These are phyloP conservation scores for Ricinus communis DNA, from an alignment of 345 rosid species.

Conservation along the genomic window DNA sequence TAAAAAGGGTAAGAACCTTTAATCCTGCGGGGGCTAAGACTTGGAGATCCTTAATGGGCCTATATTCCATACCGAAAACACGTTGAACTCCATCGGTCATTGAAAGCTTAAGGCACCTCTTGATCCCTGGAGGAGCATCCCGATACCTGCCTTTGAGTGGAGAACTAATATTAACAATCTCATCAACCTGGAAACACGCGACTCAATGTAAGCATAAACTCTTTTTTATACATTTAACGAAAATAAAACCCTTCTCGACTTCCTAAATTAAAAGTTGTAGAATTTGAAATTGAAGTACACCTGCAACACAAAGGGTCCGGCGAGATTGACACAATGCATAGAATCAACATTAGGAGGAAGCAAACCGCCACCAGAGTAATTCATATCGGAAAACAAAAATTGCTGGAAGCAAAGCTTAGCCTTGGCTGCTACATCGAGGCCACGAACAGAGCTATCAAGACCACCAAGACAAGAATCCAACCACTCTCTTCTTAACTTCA, in stretches of 20 bases:
- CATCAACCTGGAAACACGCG: conserved; percentile 68
- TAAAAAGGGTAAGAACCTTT: conserved; percentile 55
- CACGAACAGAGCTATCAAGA: conserved; percentile 46
- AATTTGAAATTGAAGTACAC: conserved; percentile 26
- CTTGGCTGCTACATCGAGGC: conserved; percentile 45
- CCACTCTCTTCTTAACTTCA: conserved; percentile 70
- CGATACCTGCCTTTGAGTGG: conserved; percentile 77
- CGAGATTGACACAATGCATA: conserved; percentile 67
- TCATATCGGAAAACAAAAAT: conserved; percentile 82
- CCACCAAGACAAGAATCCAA: conserved; percentile 52
- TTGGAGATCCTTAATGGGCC: conserved; percentile 83
- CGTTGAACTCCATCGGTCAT: conserved; percentile 95
- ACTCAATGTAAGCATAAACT: conserved; percentile 17
- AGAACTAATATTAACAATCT: conserved; percentile 74
- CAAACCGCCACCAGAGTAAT: conserved; percentile 64
- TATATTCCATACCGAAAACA: conserved; percentile 86
- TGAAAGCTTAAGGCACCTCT: conserved; percentile 88
- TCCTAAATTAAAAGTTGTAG: background rate
- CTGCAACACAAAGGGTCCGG: conserved; percentile 91
- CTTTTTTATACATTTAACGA: background rate
- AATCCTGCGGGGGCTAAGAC: conserved; percentile 76
- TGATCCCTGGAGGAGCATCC: conserved; percentile 61
- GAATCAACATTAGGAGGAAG: conserved; percentile 68
- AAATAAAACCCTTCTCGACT: too few relatives aligned
- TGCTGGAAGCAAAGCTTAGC: conserved; percentile 82